These are phyloP conservation scores for Quercus parvula DNA, from an alignment of 306 rosid genomes.

Conservation along the genomic window DNA sequence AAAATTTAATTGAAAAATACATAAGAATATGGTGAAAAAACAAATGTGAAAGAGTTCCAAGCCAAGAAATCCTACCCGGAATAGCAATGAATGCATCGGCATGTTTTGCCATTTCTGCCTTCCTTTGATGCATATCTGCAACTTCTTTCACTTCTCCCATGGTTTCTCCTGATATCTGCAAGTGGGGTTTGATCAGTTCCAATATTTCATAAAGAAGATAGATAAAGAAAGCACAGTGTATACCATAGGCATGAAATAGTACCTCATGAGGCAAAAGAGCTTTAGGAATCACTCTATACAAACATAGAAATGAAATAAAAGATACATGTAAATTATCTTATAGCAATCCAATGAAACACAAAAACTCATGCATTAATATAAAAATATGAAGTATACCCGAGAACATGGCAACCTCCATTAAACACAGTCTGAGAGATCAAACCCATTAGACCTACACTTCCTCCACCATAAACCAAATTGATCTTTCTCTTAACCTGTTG, in stretches of 20 bases:
- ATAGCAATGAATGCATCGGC: slow-evolving; percentile 73
- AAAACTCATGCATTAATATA: neutral
- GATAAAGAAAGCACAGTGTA: neutral
- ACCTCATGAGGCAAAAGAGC: slow-evolving; percentile 61
- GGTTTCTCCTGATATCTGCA: slow-evolving; percentile 55
- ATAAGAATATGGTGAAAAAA: too few relatives aligned
- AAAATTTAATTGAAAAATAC: neutral
- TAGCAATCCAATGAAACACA: neutral
- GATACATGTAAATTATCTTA: neutral
- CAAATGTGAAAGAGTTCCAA: neutral
- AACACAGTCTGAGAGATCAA: slow-evolving; percentile 56
- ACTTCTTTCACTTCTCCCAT: slow-evolving; percentile 57
- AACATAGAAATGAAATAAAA: slow-evolving; percentile 11
- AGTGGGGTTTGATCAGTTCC: slow-evolving; percentile 18
- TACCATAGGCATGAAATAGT: slow-evolving; percentile 18
- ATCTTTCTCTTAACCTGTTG: slow-evolving; percentile 52
- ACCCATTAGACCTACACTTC: slow-evolving; percentile 69
- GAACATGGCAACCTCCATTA: slow-evolving; percentile 64
- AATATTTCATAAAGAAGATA: neutral
- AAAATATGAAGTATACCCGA: slow-evolving; percentile 41
- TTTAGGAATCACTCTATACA: slow-evolving; percentile 58
- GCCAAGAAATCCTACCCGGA: slow-evolving; percentile 39
- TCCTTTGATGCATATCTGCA: slow-evolving; percentile 62
- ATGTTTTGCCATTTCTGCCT: slow-evolving; percentile 63
- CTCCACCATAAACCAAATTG: slow-evolving; percentile 73